A percentile compares a stretch with the other conserved stretches of the same genome.
phyloP scores from a whole-genome alignment of 495 filamentous ascomycete genomes.

The Penicillium silybi region DNA sequence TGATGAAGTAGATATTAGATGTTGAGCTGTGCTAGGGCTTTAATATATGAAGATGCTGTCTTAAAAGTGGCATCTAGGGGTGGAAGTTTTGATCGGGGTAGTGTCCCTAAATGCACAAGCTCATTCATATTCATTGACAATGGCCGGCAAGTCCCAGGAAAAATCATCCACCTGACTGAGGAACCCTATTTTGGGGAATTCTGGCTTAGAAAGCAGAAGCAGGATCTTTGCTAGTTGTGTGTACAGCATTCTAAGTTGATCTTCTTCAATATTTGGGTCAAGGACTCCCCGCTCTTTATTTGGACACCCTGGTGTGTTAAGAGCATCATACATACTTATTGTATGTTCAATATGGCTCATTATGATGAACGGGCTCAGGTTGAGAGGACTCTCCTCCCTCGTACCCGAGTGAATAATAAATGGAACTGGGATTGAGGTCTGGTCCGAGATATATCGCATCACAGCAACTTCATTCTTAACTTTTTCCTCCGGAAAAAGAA shows the following conservation, averaged over 20 bases:
- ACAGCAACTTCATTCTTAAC: constrained; percentile 43
- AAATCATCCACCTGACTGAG: constrained; percentile 24
- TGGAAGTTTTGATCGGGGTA: constrained; percentile 30
- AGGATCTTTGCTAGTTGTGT: constrained; percentile 30
- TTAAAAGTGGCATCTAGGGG: constrained; percentile 33
- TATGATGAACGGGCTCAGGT: constrained; percentile 39
- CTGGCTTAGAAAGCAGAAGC: constrained; percentile 32
- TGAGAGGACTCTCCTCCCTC: no score
- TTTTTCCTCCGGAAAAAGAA: constrained; percentile 35
- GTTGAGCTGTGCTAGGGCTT: constrained; percentile 38
- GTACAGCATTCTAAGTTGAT: constrained; percentile 28
- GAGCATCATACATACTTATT: constrained; percentile 25
- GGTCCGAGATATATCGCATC: constrained; percentile 35
- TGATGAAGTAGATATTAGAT: constrained; percentile 34
- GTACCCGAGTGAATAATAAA: constrained; percentile 33
- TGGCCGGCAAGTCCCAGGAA: constrained; percentile 20
- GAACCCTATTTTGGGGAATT: constrained; percentile 35
- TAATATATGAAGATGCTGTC: constrained; percentile 33
- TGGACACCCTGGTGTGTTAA: constrained; percentile 22
- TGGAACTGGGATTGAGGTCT: constrained; percentile 37
- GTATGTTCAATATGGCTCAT: constrained; percentile 39
- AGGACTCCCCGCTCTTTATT: constrained; percentile 18
- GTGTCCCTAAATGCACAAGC: constrained; percentile 24
- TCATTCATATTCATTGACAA: constrained; percentile 33
- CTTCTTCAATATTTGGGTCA: constrained; percentile 26